Percentiles rank a stretch among this genome's conserved stretches.
Conservation (phyloP, 148 eudicot genomes). For the Chenopodium suecicum region DNA sequence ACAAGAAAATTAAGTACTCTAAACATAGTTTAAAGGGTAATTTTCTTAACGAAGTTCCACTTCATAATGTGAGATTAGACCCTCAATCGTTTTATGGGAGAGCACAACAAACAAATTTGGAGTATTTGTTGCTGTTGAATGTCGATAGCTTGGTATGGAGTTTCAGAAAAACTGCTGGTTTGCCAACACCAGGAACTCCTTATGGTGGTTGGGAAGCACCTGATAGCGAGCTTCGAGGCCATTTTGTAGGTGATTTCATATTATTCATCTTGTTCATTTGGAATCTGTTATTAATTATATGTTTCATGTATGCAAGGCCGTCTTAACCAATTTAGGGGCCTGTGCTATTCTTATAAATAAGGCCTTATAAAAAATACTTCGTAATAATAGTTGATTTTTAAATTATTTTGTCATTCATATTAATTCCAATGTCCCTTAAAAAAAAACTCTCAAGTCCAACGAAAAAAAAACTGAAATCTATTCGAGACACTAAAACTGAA, state of each 20-base stretch:
- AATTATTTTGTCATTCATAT: too few species aligned
- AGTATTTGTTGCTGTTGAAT: conserved; percentile 73
- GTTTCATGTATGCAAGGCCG: too few species aligned
- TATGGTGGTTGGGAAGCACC: conserved; percentile 94
- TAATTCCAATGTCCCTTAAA: too few species aligned
- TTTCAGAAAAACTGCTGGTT: conserved; percentile 75
- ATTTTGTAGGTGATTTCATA: conserved; percentile 62
- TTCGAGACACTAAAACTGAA: too few species aligned
- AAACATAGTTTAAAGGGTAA: conserved; percentile 31
- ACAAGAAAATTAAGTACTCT: conserved; percentile 55
- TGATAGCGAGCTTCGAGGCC: conserved; percentile 74
- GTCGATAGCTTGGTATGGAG: conserved; percentile 83
- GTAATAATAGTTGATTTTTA: too few species aligned
- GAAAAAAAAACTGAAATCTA: too few species aligned
- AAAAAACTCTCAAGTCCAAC: too few species aligned
- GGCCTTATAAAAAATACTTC: too few species aligned
- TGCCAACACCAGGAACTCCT: conserved; percentile 56
- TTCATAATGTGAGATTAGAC: conserved; percentile 69
- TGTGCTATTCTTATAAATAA: too few species aligned
- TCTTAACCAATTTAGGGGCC: too few species aligned
- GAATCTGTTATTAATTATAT: not conserved
- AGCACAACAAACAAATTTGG: conserved; percentile 81
- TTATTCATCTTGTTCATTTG: not conserved
- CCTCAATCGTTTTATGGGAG: conserved; percentile 52
- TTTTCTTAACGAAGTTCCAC: conserved; percentile 55